Evolutionary conservation across 2,329 filamentous ascomycete genomes (phyloP).

Genomic region (Pyricularia pennisetigena): DNA sequence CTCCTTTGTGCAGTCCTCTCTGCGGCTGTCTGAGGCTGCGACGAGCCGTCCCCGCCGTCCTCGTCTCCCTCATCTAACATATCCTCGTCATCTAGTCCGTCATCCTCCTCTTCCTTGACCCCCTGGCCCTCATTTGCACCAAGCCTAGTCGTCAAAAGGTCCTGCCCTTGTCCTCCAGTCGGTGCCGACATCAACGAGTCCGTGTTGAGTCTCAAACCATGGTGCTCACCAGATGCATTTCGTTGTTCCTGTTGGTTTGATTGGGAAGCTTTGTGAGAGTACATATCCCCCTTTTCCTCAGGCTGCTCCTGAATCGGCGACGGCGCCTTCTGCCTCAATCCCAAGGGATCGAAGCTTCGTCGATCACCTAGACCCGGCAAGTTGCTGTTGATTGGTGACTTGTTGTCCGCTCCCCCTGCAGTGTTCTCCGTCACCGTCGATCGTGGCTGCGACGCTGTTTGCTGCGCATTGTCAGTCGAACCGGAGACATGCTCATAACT

Average conservation of each 20-base stretch:
- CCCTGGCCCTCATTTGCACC: slow-evolving; percentile 26
- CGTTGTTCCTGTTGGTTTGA: neutral
- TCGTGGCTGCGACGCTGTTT: slow-evolving; percentile 21
- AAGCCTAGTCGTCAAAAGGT: slow-evolving; percentile 20
- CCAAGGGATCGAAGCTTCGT: slow-evolving; percentile 28
- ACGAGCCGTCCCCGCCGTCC: slow-evolving; percentile 20
- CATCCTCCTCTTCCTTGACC: slow-evolving; percentile 40
- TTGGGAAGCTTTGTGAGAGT: slow-evolving; percentile 22
- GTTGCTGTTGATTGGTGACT: neutral
- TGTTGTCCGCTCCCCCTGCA: slow-evolving; percentile 50
- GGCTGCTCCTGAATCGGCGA: slow-evolving; percentile 26
- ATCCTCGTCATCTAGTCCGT: slow-evolving; percentile 47
- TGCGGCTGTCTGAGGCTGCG: slow-evolving; percentile 40
- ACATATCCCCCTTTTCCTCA: slow-evolving; percentile 20
- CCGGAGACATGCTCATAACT: slow-evolving; percentile 30
- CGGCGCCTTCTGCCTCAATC: slow-evolving; percentile 28
- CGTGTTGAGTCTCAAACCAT: neutral
- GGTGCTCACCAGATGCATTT: neutral
- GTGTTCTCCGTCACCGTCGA: slow-evolving; percentile 22
- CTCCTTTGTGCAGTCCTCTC: slow-evolving; percentile 47
- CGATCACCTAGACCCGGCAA: slow-evolving; percentile 24
- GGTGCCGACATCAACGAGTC: slow-evolving; percentile 17
- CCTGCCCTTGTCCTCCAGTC: slow-evolving; percentile 19
- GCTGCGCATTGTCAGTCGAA: slow-evolving; percentile 19
- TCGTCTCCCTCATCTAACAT: slow-evolving; percentile 35